Evolutionary conservation across 2,329 filamentous ascomycete genomes (phyloP), one percentile per base, ranked within the genome.

Genomic region (Clathrospora elynae): DNA sequence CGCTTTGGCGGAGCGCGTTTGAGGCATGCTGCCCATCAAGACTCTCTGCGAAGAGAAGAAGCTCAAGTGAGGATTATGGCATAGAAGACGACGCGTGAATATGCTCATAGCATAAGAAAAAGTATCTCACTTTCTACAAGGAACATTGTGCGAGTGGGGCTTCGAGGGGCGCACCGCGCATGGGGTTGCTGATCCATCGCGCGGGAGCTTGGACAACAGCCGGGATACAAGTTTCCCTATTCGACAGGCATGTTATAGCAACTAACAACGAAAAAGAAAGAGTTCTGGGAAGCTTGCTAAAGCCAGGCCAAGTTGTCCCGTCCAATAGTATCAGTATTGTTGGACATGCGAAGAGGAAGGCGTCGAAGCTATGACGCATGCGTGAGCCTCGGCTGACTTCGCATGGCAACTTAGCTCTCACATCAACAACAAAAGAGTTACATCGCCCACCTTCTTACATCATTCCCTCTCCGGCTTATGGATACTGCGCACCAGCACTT

Each of bases 21-120:
- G 61, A 19, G 59, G 52, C 62, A 66, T 67, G 50, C 53, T 64
- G 55, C 55, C 53, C 50, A 51, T 54, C 39, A 56, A 57, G 42
- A 56, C 48, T 49, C 48, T 42, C 36, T 46, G 53, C 40, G 38
- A 34, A 20, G 37, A 35, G 26, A 47, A 40, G 30, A 42, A 36
- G 41, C 47, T 38, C 30, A 22, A 17, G 16, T 32, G 38, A 31
- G 38, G 35, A 19, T 52, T 43, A 46, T 29, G 48, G 32, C 38
- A 46, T 35, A 53, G 42, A 24, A 49, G 22, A 38, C 50, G 53
- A 46, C 49, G 33, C 36, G 41, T 38, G 28, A 42, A 40, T 25
- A 38, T 35, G 17, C 37, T 47, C 53, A 59, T 53, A 31, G 47
- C 53, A 57, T 53, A 31, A 42, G 39, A 40, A 34, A 41, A 46